Conservation (phyloP, 108 stramenopile species). For the Epithemia pelagica region DNA sequence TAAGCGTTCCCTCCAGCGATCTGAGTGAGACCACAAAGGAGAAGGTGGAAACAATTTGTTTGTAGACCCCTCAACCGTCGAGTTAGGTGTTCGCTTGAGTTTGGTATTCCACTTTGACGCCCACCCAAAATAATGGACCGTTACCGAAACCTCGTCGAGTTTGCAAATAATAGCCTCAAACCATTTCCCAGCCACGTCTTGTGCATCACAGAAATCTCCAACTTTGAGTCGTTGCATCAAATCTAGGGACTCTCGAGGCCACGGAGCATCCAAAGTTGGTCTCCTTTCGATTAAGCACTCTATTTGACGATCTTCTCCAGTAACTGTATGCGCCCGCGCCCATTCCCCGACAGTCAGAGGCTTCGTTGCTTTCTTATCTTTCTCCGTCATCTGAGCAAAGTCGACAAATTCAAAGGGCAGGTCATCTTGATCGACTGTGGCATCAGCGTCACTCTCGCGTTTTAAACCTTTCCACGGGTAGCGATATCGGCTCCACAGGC, state of each 20-base stretch:
- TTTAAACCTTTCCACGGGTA: background rate
- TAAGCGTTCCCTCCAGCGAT: slow-evolving; percentile 54
- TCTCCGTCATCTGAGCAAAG: slow-evolving; percentile 21
- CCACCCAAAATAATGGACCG: slow-evolving; percentile 79
- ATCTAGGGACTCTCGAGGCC: slow-evolving; percentile 51
- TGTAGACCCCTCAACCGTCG: slow-evolving; percentile 6
- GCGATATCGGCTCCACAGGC: slow-evolving; percentile 37
- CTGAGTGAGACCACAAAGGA: slow-evolving; percentile 60
- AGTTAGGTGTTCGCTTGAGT: slow-evolving; percentile 26
- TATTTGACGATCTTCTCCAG: slow-evolving; percentile 12
- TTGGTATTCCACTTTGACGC: slow-evolving; percentile 57
- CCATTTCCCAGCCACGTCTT: slow-evolving; percentile 71
- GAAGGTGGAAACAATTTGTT: slow-evolving; percentile 36
- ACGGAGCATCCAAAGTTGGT: slow-evolving; percentile 27
- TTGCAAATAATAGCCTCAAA: slow-evolving; percentile 66
- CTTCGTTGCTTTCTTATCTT: slow-evolving; percentile 11
- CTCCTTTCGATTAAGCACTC: slow-evolving; percentile 57
- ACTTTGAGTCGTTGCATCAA: slow-evolving; percentile 60
- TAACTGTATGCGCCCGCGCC: slow-evolving; percentile 19
- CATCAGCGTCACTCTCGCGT: slow-evolving; percentile 18
- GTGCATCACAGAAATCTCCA: slow-evolving; percentile 79
- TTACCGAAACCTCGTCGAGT: slow-evolving; percentile 46
- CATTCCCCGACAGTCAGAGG: slow-evolving; percentile 44
- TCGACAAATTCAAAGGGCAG: slow-evolving; percentile 44
- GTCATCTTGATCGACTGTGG: slow-evolving; percentile 49